Base-by-base conservation (phyloP, 108 stramenopile species). In the Stephanodiscus triporus region DNA sequence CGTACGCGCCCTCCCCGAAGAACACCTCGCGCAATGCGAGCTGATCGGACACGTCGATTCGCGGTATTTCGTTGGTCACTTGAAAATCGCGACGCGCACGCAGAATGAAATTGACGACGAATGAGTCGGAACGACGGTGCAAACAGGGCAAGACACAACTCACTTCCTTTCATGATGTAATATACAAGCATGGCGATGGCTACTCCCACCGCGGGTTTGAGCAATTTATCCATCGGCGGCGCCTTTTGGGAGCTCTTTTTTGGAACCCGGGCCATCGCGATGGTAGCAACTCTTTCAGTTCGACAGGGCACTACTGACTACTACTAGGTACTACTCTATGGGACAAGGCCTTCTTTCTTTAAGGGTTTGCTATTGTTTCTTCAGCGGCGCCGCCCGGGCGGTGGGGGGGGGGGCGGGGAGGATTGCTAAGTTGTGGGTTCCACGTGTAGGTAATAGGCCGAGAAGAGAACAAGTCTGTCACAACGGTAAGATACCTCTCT, bases 21-120 rank as follows among this genome's bases (percentile, higher is more conserved):
- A 94, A 88, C 26, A 90, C 84, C 66, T 91, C 88, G 23, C 93
- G 75, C n/a, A 94, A 68, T 56, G 89, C 88, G 51, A 89, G 69
- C 45, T 89, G 83, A 80, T 91, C 89, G 6, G 58, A 69, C 10
- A 88, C 72, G 68, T 94, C 88, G 38, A 94, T 78, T 2, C 93
- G 83, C 32, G 73, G 59, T 67, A 94, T 89, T 83, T 91, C 63
- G 42, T 55, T 68, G 38, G 62, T 60, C 63, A 73, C 69, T 59
- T n/a, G n/a, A n/a, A n/a, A n/a, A n/a, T n/a, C n/a, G n/a, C n/a
- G n/a, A n/a, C n/a, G n/a, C n/a, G n/a, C n/a, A n/a, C n/a, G 32
- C 4, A 34, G 32, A 34, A 34, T 5, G 32, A 34, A n/a, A n/a
- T n/a, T 5, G 32, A 34, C 32, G 32, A 34, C 32, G 32, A 34